Percentiles rank a stretch among this genome's conserved stretches.
phyloP scores from a whole-genome alignment of 2,329 filamentous ascomycete species.

The Curvularia lunata region DNA sequence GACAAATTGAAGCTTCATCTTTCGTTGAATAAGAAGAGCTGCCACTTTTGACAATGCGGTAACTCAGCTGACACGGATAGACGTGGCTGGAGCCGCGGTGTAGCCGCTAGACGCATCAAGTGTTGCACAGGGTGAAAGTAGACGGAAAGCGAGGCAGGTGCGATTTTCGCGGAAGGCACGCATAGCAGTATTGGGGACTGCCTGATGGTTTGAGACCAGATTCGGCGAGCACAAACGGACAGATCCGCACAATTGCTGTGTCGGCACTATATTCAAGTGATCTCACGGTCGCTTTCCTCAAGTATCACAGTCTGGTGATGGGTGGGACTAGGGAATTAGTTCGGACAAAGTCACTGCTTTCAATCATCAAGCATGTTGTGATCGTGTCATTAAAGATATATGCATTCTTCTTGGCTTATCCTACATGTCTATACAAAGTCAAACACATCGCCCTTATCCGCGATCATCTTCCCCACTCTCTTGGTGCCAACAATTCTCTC shows the following conservation, averaged over 20 bases:
- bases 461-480: constrained; percentile 82
- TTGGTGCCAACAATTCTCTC: constrained; percentile 86
- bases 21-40: neutral
- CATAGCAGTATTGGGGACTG: neutral
- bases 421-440: constrained; percentile 73
- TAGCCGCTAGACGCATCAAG: neutral
- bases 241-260: neutral
- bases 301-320: neutral
- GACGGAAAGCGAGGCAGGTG: too few relatives aligned
- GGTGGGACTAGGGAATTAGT: neutral
- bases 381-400: neutral
- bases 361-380: neutral
- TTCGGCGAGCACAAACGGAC: too few relatives aligned
- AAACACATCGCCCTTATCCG: constrained; percentile 85
- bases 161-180: neutral
- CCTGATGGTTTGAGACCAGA: neutral
- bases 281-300: neutral
- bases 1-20: constrained; percentile 9
- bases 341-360: neutral
- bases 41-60: too few relatives aligned
- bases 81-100: neutral
- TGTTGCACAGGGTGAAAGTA: neutral
- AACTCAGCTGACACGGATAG: neutral
- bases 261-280: neutral
- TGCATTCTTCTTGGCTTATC: neutral